phyloP scores from a whole-genome alignment of 2,329 filamentous ascomycete species.

The Alternaria sp. region DNA sequence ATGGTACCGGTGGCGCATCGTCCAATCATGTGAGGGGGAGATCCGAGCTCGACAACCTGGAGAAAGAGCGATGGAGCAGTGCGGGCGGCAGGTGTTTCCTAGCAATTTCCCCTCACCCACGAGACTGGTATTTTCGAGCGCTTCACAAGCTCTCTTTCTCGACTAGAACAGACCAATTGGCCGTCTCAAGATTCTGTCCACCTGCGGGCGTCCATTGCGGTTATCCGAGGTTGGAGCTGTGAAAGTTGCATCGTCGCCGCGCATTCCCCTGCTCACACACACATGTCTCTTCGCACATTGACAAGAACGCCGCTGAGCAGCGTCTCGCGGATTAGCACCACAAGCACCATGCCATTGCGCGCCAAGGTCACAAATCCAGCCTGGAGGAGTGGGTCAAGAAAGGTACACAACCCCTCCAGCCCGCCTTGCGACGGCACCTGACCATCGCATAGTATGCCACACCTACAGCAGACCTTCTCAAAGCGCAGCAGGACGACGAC shows the following conservation, averaged over 20 bases:
- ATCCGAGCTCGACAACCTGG: conserved; percentile 25
- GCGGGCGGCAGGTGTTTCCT: conserved; percentile 31
- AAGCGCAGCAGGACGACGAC: conserved; percentile 73
- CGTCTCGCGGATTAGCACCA: conserved; percentile 42
- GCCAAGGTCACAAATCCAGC: conserved; percentile 74
- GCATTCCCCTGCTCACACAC: conserved; percentile 21
- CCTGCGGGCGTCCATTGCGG: conserved; percentile 19
- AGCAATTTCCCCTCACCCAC: not conserved
- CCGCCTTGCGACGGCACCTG: conserved; percentile 6
- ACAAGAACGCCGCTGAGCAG: conserved; percentile 53
- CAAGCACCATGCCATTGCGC: conserved; percentile 75
- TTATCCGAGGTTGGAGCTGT: conserved; percentile 52
- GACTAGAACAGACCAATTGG: not conserved
- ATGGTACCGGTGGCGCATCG: conserved; percentile 16
- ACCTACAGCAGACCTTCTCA: conserved; percentile 50
- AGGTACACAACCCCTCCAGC: conserved; percentile 53
- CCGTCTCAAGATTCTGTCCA: not conserved
- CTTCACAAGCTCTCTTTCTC: not conserved
- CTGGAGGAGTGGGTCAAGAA: conserved; percentile 60
- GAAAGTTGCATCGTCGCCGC: conserved; percentile 44
- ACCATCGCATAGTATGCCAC: conserved; percentile 47
- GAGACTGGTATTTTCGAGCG: not conserved
- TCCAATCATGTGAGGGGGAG: conserved; percentile 35
- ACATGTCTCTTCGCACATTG: conserved; percentile 58
- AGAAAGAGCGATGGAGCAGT: conserved; percentile 7